phyloP scores from a whole-genome alignment of 164 flowering plant species.

The Vitis rotundifolia region DNA sequence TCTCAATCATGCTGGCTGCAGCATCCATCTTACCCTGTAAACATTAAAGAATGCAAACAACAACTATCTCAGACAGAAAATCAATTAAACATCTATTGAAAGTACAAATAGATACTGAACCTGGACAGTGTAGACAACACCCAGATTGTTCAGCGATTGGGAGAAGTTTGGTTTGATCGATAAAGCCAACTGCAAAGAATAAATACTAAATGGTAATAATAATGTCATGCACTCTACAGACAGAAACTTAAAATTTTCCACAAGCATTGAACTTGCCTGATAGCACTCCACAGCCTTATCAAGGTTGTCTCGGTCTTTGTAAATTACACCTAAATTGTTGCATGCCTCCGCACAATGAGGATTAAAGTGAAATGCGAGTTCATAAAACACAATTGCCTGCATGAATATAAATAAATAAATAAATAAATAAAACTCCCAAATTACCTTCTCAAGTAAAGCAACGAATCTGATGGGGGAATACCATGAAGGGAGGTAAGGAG shows the following conservation, averaged over 20 bases:
- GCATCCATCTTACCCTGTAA: conserved; percentile 98
- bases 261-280: conserved; percentile 51
- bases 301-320: conserved; percentile 97
- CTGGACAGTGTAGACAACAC: conserved; percentile 99
- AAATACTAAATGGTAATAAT: not conserved
- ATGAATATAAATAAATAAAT: conserved; percentile 19
- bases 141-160: conserved; percentile 96
- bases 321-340: conserved; percentile 96
- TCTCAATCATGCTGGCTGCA: conserved; percentile 97
- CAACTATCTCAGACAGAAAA: conserved; percentile 1
- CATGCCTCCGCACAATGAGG: conserved; percentile 99
- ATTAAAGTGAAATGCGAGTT: conserved; percentile 96
- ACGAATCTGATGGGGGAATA: not conserved
- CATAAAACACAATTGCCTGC: conserved; percentile 97
- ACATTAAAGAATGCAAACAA: conserved; percentile 3
- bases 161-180: conserved; percentile 95
- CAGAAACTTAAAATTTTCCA: not conserved
- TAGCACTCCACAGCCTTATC: conserved; percentile 99
- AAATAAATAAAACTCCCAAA: not conserved
- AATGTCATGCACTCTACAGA: conserved; percentile 3
- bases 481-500: not conserved
- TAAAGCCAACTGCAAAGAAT: conserved; percentile 73
- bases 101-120: conserved; percentile 29
- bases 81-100: not conserved
- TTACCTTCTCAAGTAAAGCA: not conserved